A percentile compares a stretch with the other conserved stretches of the same genome.
Conservation (phyloP, 129 eudicot genomes). For the Helichrysum umbraculigerum region DNA sequence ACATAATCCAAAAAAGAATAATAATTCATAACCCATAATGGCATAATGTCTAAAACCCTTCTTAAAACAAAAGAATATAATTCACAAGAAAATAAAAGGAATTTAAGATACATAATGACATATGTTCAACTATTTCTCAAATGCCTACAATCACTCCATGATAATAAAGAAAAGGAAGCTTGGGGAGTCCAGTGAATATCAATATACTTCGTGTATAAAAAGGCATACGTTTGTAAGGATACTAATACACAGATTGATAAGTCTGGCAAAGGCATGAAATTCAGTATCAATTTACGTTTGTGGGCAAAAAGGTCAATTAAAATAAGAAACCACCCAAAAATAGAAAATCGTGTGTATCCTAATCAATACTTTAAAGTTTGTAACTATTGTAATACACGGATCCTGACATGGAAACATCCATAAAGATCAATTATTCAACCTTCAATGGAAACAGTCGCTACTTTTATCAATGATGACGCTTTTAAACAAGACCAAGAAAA, state of each 20-base stretch:
- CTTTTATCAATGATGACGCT: neutral
- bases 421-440: neutral
- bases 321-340: neutral
- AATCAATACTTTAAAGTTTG: slow-evolving; percentile 8
- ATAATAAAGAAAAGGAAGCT: neutral
- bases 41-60: neutral
- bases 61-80: neutral
- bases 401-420: neutral
- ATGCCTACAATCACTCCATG: neutral
- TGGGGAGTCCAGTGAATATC: neutral
- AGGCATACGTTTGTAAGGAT: neutral
- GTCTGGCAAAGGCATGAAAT: neutral
- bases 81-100: neutral
- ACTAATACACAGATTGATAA: neutral
- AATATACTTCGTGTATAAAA: neutral
- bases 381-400: neutral
- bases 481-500: neutral
- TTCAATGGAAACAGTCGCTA: neutral
- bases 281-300: neutral
- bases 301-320: neutral
- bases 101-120: neutral
- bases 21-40: neutral
- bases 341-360: neutral
- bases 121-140: neutral
- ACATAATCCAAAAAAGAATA: slow-evolving; percentile 12